These are phyloP conservation scores for Tulasnella sp. DNA, from an alignment of 768 basidiomycete species.

Conservation along the genomic window DNA sequence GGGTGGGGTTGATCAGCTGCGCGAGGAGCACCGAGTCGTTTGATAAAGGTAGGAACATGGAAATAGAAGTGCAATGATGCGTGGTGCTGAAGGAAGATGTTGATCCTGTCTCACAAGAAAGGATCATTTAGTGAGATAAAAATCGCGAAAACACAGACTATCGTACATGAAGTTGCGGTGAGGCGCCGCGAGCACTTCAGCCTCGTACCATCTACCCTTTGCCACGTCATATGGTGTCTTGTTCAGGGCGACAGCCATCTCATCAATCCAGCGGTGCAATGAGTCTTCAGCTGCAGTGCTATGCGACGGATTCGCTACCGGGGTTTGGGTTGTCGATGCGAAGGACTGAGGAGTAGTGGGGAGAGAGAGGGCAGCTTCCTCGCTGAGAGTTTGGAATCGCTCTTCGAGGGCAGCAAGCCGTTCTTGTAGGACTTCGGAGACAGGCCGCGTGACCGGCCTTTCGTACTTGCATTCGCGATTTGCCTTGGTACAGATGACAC, in stretches of 20 bases:
- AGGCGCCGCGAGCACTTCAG: background rate
- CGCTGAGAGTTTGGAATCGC: background rate
- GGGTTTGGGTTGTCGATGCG: background rate
- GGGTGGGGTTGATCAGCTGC: conserved; percentile 17
- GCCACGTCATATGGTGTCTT: background rate
- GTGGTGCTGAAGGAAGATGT: conserved; percentile 6
- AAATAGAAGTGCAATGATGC: conserved; percentile 6
- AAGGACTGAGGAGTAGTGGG: background rate
- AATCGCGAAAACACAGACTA: background rate
- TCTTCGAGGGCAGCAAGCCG: conserved; percentile 9
- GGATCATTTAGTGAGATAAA: background rate
- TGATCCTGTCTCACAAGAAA: background rate
- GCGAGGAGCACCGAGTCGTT: background rate
- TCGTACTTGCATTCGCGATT: conserved; percentile 17
- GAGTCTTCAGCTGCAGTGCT: background rate
- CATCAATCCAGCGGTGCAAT: background rate
- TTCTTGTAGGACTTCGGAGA: conserved; percentile 15
- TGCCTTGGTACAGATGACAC: background rate
- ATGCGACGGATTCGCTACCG: background rate
- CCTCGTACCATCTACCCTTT: background rate
- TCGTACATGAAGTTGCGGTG: conserved; percentile 7
- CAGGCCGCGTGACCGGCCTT: conserved; percentile 8
- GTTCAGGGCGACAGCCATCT: background rate
- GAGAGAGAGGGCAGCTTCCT: background rate
- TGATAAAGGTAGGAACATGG: conserved; percentile 10